Evolutionary conservation across 2,329 filamentous ascomycete species (phyloP).

Genomic region (Pseudocercospora cruenta): DNA sequence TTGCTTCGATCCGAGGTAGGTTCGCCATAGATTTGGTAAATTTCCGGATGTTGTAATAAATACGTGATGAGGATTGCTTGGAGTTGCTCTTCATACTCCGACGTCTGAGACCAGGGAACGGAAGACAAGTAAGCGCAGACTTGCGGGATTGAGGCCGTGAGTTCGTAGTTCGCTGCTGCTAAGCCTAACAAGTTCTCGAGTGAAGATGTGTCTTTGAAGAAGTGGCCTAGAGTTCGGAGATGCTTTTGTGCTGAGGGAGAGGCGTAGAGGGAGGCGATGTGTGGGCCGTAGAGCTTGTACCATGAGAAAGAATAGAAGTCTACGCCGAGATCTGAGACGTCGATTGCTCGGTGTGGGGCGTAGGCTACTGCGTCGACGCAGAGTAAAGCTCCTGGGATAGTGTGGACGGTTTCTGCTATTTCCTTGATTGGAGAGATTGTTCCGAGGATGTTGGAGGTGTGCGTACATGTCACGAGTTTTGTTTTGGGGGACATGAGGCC

Average conservation of each 20-base stretch:
- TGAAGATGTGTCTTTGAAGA: conserved; percentile 63
- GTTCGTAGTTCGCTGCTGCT: conserved; percentile 72
- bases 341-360: conserved; percentile 71
- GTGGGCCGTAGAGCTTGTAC: conserved; percentile 83
- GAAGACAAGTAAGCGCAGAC: conserved; percentile 60
- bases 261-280: conserved; percentile 72
- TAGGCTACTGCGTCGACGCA: conserved; percentile 78
- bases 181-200: conserved; percentile 70
- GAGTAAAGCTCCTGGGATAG: conserved; percentile 60
- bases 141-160: conserved; percentile 63
- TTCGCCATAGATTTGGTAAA: conserved; percentile 63
- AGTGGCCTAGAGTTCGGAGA: conserved; percentile 65
- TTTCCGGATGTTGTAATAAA: conserved; percentile 55
- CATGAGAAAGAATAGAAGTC: conserved; percentile 80
- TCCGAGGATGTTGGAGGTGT: conserved; percentile 74
- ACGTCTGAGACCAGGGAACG: conserved; percentile 55
- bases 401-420: conserved; percentile 59
- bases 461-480: conserved; percentile 72
- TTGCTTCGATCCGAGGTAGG: conserved; percentile 50
- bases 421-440: conserved; percentile 66
- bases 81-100: conserved; percentile 63
- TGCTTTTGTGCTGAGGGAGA: conserved; percentile 59
- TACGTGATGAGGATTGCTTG: conserved; percentile 64
- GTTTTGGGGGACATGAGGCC: conserved; percentile 66
- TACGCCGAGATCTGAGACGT: conserved; percentile 69